These are phyloP conservation scores for Psidium guajava DNA, from an alignment of 345 rosid genomes.

Conservation along the genomic window DNA sequence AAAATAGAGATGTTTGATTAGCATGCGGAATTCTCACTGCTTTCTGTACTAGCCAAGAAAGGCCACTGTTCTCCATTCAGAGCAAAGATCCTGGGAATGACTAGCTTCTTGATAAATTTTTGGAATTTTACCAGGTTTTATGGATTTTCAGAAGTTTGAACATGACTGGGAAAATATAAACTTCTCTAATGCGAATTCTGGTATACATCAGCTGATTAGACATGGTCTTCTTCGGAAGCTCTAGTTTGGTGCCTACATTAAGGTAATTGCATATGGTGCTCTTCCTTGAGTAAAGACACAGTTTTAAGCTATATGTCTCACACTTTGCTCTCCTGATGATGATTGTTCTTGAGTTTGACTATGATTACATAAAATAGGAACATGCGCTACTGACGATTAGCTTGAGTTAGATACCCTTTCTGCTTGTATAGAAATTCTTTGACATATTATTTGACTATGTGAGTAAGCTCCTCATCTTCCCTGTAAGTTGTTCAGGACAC, in stretches of 20 bases:
- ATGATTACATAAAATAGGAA: not conserved
- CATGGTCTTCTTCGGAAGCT: not conserved
- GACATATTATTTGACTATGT: not conserved
- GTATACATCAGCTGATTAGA: not conserved
- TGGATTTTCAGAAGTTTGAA: not conserved
- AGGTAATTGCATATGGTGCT: not conserved
- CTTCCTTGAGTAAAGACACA: not conserved
- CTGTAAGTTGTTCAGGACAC: not conserved
- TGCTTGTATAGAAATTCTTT: not conserved
- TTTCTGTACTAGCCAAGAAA: not conserved
- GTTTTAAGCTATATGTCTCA: not conserved
- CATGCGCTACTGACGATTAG: not conserved
- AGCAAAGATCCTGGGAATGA: not conserved
- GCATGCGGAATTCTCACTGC: not conserved
- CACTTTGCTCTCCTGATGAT: not conserved
- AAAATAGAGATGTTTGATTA: not conserved
- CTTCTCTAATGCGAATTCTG: not conserved
- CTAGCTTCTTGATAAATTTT: not conserved
- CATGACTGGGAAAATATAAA: not conserved
- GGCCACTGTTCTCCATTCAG: not conserved
- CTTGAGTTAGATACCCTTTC: not conserved
- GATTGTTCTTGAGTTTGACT: not conserved
- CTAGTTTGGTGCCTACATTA: not conserved
- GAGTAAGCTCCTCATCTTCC: not conserved
- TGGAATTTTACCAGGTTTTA: not conserved